A percentile compares a stretch with the other conserved stretches of the same genome.
These are phyloP conservation scores for Capsicum baccatum DNA, from an alignment of 257 asterid species.

Conservation along the genomic window DNA sequence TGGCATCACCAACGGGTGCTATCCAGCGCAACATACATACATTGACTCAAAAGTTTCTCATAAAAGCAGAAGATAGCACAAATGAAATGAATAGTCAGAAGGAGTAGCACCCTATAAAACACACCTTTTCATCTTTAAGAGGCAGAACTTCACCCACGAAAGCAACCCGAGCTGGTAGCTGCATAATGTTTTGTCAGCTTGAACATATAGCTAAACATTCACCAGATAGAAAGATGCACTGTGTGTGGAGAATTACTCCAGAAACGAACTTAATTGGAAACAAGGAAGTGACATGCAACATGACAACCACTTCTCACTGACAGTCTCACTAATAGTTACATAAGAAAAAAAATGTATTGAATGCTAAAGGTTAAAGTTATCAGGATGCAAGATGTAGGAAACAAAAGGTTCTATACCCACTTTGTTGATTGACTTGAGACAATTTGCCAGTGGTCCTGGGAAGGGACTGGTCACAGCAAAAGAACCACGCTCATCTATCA, in stretches of 20 bases:
- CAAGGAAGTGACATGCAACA: constrained; percentile 14
- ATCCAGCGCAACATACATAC: not conserved
- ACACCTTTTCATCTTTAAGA: constrained; percentile 78
- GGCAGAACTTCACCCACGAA: constrained; percentile 72
- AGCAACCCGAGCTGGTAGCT: constrained; percentile 91
- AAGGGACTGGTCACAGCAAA: constrained; percentile 84
- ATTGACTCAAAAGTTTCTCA: not conserved
- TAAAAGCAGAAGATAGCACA: not conserved
- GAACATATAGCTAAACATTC: constrained; percentile 15
- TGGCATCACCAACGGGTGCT: not conserved
- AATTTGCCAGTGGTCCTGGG: constrained; percentile 66
- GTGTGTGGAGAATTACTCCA: not conserved
- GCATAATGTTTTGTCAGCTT: constrained; percentile 40
- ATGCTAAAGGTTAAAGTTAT: constrained; percentile 8
- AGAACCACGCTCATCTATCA: constrained; percentile 89
- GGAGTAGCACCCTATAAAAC: not conserved
- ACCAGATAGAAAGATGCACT: constrained; percentile 24
- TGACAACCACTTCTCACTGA: not conserved
- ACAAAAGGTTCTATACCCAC: constrained; percentile 38
- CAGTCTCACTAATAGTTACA: not conserved
- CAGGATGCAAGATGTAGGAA: constrained; percentile 22
- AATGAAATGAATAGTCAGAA: not conserved
- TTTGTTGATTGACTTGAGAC: constrained; percentile 69
- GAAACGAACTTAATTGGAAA: constrained; percentile 17
- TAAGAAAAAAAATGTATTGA: not conserved